Evolutionary conservation across 2,329 filamentous ascomycete species (phyloP).

Genomic region (Aspergillus fumigatus): DNA sequence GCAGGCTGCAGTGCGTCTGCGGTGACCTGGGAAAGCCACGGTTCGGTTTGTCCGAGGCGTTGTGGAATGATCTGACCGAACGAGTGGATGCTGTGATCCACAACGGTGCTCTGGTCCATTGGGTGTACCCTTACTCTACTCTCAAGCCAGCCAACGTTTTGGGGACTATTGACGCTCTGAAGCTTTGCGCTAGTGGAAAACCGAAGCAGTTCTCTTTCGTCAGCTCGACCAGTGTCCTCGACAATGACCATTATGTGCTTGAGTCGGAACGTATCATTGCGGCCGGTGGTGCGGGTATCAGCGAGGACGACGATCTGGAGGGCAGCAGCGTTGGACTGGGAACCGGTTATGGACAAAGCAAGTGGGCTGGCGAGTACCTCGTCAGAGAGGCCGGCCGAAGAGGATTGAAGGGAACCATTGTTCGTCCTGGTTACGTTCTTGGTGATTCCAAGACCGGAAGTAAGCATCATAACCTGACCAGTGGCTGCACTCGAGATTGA

Average conservation of each 20-base stretch:
- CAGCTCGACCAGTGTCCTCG: slow-evolving; percentile 75
- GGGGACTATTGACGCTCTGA: slow-evolving; percentile 71
- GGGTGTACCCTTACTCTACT: slow-evolving; percentile 72
- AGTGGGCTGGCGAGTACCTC: slow-evolving; percentile 74
- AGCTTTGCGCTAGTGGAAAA: slow-evolving; percentile 70
- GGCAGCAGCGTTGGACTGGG: slow-evolving; percentile 72
- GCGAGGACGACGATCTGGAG: slow-evolving; percentile 71
- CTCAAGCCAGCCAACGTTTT: slow-evolving; percentile 72
- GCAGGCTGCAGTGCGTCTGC: slow-evolving; percentile 61
- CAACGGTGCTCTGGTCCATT: slow-evolving; percentile 76
- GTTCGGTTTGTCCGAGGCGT: slow-evolving; percentile 64
- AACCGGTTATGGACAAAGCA: slow-evolving; percentile 86
- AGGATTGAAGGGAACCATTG: slow-evolving; percentile 69
- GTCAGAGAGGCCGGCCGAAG: slow-evolving; percentile 72
- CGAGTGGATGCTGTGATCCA: slow-evolving; percentile 71
- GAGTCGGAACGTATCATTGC: slow-evolving; percentile 61
- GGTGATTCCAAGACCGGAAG: slow-evolving; percentile 65
- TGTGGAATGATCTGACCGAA: slow-evolving; percentile 62
- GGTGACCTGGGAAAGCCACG: slow-evolving; percentile 70
- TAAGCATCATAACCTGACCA: slow-evolving; percentile 13
- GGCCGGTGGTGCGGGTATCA: slow-evolving; percentile 60
- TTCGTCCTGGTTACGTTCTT: slow-evolving; percentile 81
- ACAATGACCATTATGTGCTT: slow-evolving; percentile 74
- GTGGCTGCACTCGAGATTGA: background rate
- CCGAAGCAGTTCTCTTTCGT: slow-evolving; percentile 79